A percentile compares a stretch with the other conserved stretches of the same genome.
Conservation (phyloP, 1,284 basidiomycete genomes). For the Apiotrichum siamense region DNA sequence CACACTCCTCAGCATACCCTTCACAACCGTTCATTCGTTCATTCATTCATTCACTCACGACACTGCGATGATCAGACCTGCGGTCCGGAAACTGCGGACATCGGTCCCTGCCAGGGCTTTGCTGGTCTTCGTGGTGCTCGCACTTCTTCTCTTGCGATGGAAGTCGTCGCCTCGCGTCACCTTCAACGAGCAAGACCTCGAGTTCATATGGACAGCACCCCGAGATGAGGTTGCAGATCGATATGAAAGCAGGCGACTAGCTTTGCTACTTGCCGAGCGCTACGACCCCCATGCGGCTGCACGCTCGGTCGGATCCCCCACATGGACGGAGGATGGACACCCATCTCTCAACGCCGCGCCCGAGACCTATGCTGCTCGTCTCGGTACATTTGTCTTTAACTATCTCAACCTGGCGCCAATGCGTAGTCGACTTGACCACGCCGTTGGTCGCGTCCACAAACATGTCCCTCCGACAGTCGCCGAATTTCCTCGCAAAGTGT, state of each 20-base stretch:
- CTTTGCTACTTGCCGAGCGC: neutral
- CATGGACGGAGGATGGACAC: slow-evolving; percentile 1
- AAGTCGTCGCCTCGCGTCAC: neutral
- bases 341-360: slow-evolving; percentile 11
- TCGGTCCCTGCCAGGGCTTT: neutral
- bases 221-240: slow-evolving; percentile 6
- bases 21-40: too few relatives aligned
- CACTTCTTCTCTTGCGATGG: neutral
- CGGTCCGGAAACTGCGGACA: neutral
- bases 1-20: too few relatives aligned
- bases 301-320: neutral
- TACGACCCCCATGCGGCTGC: slow-evolving; percentile 6
- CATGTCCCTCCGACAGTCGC: slow-evolving; percentile 11
- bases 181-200: neutral
- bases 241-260: slow-evolving; percentile 4
- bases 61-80: neutral
- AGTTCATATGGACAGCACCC: slow-evolving; percentile 6
- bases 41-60: neutral
- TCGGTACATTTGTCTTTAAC: slow-evolving; percentile 13
- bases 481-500: slow-evolving; percentile 9
- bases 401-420: slow-evolving; percentile 6
- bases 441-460: slow-evolving; percentile 8
- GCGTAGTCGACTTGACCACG: slow-evolving; percentile 3
- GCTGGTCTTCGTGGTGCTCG: neutral
- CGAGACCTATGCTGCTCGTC: slow-evolving; percentile 16